phyloP scores from a whole-genome alignment of 116 monocot species.

The Zostera marina region DNA sequence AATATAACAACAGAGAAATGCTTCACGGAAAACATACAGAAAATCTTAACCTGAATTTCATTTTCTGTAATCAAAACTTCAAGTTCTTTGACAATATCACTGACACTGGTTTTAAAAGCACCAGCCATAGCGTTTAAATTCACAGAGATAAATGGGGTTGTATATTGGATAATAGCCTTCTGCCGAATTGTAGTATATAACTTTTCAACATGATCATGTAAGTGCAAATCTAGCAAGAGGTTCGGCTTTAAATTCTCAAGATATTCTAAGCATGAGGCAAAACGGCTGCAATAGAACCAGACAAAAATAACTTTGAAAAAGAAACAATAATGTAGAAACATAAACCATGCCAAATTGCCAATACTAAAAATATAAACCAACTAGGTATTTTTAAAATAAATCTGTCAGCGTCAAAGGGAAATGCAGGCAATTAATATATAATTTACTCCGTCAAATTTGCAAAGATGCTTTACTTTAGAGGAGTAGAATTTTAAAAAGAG shows the following conservation, averaged over 20 bases:
- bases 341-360: neutral
- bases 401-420: no score
- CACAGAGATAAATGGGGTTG: slow-evolving; percentile 85
- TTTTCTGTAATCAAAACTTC: slow-evolving; percentile 80
- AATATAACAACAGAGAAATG: slow-evolving; percentile 2
- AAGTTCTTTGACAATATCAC: slow-evolving; percentile 77
- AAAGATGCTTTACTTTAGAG: no score
- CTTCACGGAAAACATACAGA: neutral
- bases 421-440: no score
- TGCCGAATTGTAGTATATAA: slow-evolving; percentile 71
- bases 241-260: slow-evolving; percentile 73
- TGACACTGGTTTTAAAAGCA: slow-evolving; percentile 78
- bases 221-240: slow-evolving; percentile 70
- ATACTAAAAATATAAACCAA: neutral
- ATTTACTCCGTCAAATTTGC: neutral
- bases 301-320: no score
- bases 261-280: slow-evolving; percentile 83
- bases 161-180: slow-evolving; percentile 93
- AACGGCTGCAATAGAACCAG: slow-evolving; percentile 38
- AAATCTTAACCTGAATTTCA: slow-evolving; percentile 53
- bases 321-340: neutral
- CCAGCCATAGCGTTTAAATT: slow-evolving; percentile 70
- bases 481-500: no score
- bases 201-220: slow-evolving; percentile 83
- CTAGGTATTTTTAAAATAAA: neutral